Evolutionary conservation across 176 grass and related monocot species (phyloP).

Genomic region (Lolium multiflorum): DNA sequence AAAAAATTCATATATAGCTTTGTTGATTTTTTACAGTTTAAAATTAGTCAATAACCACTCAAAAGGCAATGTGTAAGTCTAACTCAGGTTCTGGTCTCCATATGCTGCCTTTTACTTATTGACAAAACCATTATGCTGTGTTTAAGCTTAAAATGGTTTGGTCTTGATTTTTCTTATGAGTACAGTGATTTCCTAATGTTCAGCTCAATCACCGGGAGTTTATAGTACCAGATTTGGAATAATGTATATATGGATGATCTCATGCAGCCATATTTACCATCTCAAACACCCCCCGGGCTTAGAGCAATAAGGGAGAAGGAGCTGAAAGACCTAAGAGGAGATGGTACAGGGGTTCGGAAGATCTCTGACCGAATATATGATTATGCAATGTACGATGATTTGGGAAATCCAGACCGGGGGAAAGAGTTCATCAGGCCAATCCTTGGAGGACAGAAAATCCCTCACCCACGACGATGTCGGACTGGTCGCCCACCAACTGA

Average conservation of each 20-base stretch:
- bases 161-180: neutral
- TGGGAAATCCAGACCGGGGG: constrained; percentile 87
- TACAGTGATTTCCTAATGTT: neutral
- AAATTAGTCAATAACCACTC: neutral
- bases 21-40: neutral
- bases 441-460: constrained; percentile 79
- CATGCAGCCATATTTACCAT: constrained; percentile 93
- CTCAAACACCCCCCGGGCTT: constrained; percentile 79
- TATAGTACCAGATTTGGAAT: constrained; percentile 36
- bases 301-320: constrained; percentile 83
- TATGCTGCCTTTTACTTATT: neutral
- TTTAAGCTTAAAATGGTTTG: neutral
- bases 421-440: constrained; percentile 71
- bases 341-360: constrained; percentile 78
- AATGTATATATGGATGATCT: constrained; percentile 17
- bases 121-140: neutral
- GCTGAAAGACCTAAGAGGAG: constrained; percentile 74
- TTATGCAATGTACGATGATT: constrained; percentile 89
- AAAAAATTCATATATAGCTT: neutral
- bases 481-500: constrained; percentile 84
- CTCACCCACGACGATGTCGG: constrained; percentile 86
- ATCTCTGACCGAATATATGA: constrained; percentile 87
- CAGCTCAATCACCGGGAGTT: neutral
- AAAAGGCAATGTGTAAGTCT: constrained; percentile 6
- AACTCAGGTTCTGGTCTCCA: neutral